Evolutionary conservation across 2,329 filamentous ascomycete genomes (phyloP).

Genomic region (Diaporthe citri): DNA sequence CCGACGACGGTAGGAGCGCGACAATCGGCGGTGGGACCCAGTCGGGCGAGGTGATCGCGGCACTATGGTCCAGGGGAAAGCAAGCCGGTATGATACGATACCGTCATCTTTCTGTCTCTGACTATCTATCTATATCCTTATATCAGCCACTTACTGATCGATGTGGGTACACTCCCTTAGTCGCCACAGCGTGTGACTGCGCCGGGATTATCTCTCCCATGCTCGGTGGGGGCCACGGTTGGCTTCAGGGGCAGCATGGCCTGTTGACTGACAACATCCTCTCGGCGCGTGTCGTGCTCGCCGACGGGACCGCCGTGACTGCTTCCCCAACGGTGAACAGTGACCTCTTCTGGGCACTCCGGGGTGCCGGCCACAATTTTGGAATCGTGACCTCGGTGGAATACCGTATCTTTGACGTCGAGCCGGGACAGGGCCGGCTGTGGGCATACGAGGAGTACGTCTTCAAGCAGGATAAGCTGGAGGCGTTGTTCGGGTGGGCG

Average conservation of each 20-base stretch:
- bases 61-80: constrained; percentile 48
- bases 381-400: constrained; percentile 17
- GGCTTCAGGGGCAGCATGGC: constrained; percentile 29
- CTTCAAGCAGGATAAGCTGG: constrained; percentile 31
- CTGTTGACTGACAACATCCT: constrained; percentile 22
- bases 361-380: constrained; percentile 45
- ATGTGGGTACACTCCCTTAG: neutral
- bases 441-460: constrained; percentile 31
- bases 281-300: constrained; percentile 8
- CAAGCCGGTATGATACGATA: constrained; percentile 35
- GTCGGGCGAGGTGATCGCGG: constrained; percentile 45
- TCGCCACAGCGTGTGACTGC: constrained; percentile 22
- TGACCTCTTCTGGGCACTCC: constrained; percentile 61
- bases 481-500: constrained; percentile 18
- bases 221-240: constrained; percentile 30
- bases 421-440: neutral
- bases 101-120: neutral
- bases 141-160: neutral
- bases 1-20: constrained; percentile 46
- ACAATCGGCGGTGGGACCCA: constrained; percentile 49
- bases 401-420: constrained; percentile 19
- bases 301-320: constrained; percentile 17
- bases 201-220: constrained; percentile 25
- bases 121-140: no score
- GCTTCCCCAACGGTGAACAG: constrained; percentile 16